These are phyloP conservation scores for Solanum phureja DNA, from an alignment of 257 asterid genomes.

Conservation along the genomic window DNA sequence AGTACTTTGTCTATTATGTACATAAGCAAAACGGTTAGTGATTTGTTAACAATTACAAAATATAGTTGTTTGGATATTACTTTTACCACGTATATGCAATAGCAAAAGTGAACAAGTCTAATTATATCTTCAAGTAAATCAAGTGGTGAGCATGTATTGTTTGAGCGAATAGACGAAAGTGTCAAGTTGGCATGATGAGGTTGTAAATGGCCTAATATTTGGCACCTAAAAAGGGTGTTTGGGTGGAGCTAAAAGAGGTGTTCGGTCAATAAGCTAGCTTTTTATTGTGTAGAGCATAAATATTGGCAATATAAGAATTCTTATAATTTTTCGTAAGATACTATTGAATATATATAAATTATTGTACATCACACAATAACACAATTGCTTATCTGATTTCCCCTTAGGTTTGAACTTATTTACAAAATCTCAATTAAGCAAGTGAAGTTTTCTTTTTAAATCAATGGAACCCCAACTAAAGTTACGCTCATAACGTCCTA, in stretches of 20 bases:
- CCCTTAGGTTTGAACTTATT: background rate
- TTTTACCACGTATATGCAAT: background rate
- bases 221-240: background rate
- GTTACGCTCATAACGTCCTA: background rate
- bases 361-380: background rate
- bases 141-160: background rate
- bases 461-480: background rate
- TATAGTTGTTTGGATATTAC: background rate
- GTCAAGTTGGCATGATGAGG: background rate
- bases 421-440: background rate
- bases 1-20: background rate
- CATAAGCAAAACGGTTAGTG: background rate
- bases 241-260: background rate
- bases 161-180: background rate
- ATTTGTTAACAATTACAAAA: background rate
- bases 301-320: background rate
- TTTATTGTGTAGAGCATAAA: background rate
- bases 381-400: background rate
- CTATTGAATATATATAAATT: background rate
- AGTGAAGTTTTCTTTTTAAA: background rate
- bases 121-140: background rate
- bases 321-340: too few species aligned
- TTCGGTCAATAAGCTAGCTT: too few species aligned
- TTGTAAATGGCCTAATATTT: background rate
- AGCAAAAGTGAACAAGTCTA: background rate